Conservation (phyloP, 495 filamentous ascomycete species). For the Chaetomidium leptoderma region DNA sequence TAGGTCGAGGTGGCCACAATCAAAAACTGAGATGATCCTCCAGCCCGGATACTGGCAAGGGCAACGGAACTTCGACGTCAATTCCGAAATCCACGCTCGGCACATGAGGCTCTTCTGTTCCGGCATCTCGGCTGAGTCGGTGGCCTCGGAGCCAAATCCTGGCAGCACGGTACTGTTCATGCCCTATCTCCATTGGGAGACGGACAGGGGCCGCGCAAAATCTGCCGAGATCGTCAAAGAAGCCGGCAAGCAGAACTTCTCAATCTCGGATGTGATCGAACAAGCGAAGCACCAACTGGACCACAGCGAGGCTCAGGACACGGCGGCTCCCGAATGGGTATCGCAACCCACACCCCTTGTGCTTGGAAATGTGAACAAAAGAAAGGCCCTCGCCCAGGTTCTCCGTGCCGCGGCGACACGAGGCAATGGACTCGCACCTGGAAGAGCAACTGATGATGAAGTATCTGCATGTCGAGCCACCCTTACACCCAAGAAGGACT, state of each 20-base stretch:
- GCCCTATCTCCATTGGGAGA: conserved; percentile 38
- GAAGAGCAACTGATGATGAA: conserved; percentile 59
- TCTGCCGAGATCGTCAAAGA: conserved; percentile 26
- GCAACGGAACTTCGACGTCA: conserved; percentile 27
- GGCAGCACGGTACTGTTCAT: conserved; percentile 30
- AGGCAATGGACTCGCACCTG: conserved; percentile 26
- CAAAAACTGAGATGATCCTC: conserved; percentile 25
- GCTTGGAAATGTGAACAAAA: not conserved
- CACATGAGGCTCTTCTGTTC: conserved; percentile 34
- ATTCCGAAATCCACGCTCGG: conserved; percentile 26
- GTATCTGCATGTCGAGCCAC: conserved; percentile 52
- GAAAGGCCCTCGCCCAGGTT: conserved; percentile 19
- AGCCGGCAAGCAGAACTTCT: conserved; percentile 15
- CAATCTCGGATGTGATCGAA: conserved; percentile 20
- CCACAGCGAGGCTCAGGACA: conserved; percentile 16
- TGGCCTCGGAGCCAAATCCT: conserved; percentile 10
- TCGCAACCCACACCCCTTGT: not conserved
- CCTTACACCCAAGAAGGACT: conserved; percentile 60
- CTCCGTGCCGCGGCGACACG: conserved; percentile 22
- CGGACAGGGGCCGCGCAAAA: conserved; percentile 22
- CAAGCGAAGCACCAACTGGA: conserved; percentile 21
- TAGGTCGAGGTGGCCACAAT: conserved; percentile 9
- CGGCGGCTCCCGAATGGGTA: not conserved
- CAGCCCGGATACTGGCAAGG: conserved; percentile 33
- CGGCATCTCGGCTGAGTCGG: conserved; percentile 14